These are phyloP conservation scores for Phytophthora colocasiae DNA, from an alignment of 352 stramenopile species.

Conservation along the genomic window DNA sequence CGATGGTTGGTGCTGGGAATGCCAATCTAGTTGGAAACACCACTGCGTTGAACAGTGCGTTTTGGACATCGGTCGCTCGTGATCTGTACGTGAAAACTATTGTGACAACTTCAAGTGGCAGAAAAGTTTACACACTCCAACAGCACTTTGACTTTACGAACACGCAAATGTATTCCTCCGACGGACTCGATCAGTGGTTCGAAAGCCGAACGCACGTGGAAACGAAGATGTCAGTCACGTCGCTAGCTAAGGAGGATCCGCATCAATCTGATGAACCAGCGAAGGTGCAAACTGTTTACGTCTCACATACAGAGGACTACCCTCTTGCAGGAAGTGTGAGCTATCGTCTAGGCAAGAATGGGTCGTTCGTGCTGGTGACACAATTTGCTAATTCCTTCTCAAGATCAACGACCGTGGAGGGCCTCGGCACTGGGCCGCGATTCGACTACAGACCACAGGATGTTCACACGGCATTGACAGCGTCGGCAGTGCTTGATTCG, in stretches of 20 bases:
- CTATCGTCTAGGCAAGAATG: conserved; percentile 48
- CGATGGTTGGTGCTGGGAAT: conserved; percentile 10
- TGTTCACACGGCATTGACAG: conserved; percentile 26
- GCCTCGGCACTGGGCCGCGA: conserved; percentile 11
- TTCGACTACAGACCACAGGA: conserved; percentile 27
- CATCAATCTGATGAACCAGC: conserved; percentile 1
- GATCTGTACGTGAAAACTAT: conserved; percentile 51
- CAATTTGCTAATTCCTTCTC: conserved; percentile 55
- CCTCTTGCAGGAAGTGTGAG: conserved; percentile 52
- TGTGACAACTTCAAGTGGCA: conserved; percentile 66
- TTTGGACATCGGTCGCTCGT: conserved; percentile 51
- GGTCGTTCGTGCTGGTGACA: conserved; percentile 52
- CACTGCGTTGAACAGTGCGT: conserved; percentile 48
- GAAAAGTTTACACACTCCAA: conserved; percentile 58
- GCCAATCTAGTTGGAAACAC: conserved; percentile 12
- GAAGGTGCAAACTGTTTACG: conserved; percentile 19
- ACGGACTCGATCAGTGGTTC: conserved; percentile 57
- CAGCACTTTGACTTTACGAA: conserved; percentile 62
- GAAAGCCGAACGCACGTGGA: conserved; percentile 44
- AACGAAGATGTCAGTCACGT: conserved; percentile 41
- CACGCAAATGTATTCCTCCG: conserved; percentile 54
- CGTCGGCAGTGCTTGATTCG: conserved; percentile 31
- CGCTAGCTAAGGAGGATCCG: conserved; percentile 13
- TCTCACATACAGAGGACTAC: conserved; percentile 58
- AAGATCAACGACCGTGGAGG: conserved; percentile 32